Evolutionary conservation across 352 stramenopile genomes (phyloP).

Genomic region (Aphanomyces invadans): DNA sequence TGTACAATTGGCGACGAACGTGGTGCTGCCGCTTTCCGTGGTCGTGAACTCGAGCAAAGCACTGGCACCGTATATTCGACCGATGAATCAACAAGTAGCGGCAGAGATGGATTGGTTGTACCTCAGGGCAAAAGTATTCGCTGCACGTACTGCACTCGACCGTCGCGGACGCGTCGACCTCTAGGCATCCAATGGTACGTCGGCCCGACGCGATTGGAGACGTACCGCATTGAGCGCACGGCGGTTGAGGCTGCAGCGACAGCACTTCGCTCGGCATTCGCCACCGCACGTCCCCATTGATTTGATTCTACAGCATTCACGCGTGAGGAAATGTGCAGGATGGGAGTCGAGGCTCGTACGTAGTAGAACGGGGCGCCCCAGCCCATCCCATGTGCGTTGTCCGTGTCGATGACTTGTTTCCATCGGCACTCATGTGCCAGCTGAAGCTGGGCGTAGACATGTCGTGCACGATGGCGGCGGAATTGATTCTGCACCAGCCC

Average conservation of each 20-base stretch:
- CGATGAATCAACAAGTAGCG: neutral
- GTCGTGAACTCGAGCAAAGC: conserved; percentile 74
- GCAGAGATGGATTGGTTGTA: conserved; percentile 18
- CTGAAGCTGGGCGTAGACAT: conserved; percentile 32
- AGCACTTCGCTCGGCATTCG: conserved; percentile 86
- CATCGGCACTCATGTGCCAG: conserved; percentile 55
- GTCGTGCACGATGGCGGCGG: conserved; percentile 37
- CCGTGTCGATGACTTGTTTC: conserved; percentile 88
- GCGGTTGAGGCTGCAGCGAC: conserved; percentile 52
- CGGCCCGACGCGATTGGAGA: too few relatives aligned
- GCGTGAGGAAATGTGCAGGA: neutral
- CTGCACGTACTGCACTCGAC: conserved; percentile 85
- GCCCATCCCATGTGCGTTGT: conserved; percentile 63
- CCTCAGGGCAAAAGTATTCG: conserved; percentile 86
- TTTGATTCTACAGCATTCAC: conserved; percentile 59
- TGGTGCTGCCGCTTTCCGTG: conserved; percentile 72
- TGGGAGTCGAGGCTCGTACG: conserved; percentile 32
- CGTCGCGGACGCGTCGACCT: conserved; percentile 37
- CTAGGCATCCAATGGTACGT: conserved; percentile 29
- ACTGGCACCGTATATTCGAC: too few relatives aligned
- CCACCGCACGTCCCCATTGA: conserved; percentile 86
- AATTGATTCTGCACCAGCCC: conserved; percentile 66
- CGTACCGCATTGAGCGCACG: conserved; percentile 85
- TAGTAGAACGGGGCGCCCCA: conserved; percentile 89
- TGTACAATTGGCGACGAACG: conserved; percentile 74